Conservation (phyloP, 2,329 filamentous ascomycete genomes). For the Aspergillus spinulosporus region DNA sequence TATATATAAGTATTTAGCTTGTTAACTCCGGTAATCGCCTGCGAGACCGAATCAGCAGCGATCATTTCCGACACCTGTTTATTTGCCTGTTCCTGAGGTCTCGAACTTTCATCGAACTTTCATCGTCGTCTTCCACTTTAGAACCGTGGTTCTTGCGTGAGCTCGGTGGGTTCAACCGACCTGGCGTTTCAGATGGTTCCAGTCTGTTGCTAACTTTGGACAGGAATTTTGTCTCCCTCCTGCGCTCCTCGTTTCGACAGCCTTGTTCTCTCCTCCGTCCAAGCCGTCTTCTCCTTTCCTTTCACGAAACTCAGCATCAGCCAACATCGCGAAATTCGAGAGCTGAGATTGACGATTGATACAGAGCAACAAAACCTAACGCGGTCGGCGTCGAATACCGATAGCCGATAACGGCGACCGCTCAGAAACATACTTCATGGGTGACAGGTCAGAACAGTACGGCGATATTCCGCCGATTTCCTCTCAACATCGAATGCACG, state of each 20-base stretch:
- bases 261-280: neutral
- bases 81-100: neutral
- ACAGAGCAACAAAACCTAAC: neutral
- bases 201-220: neutral
- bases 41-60: neutral
- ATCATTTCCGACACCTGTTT: neutral
- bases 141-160: slow-evolving; percentile 20
- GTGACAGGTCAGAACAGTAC: slow-evolving; percentile 10
- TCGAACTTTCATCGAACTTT: neutral
- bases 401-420: neutral
- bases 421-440: slow-evolving; percentile 2
- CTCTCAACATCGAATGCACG: slow-evolving; percentile 11
- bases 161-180: slow-evolving; percentile 1
- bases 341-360: neutral
- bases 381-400: neutral
- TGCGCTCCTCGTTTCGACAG: neutral
- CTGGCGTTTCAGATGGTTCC: slow-evolving; percentile 16
- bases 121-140: neutral
- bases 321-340: neutral
- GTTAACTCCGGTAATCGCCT: neutral
- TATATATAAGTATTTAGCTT: neutral
- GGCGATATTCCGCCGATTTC: slow-evolving; percentile 17
- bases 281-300: neutral
- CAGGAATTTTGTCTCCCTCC: neutral
- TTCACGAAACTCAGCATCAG: too few species aligned